phyloP scores from a whole-genome alignment of 176 grass and related monocot species.

The Musa itinerans region DNA sequence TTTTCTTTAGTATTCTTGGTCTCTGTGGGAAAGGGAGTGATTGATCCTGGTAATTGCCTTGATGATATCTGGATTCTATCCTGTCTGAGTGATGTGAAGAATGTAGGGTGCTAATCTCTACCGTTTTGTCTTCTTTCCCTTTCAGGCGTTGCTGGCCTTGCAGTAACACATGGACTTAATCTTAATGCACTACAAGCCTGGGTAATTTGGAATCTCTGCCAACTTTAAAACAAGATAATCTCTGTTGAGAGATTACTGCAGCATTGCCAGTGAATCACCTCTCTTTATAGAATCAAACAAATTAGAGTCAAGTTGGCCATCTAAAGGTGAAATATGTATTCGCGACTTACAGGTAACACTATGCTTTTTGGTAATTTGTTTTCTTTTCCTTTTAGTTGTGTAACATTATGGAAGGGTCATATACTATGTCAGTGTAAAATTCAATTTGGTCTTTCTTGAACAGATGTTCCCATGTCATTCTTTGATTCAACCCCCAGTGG shows the following conservation, averaged over 20 bases:
- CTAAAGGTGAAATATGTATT: slow-evolving; percentile 50
- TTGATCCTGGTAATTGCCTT: slow-evolving; percentile 49
- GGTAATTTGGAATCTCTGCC: slow-evolving; percentile 72
- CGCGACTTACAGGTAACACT: slow-evolving; percentile 46
- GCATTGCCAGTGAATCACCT: slow-evolving; percentile 65
- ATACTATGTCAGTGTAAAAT: no score
- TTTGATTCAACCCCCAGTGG: no score
- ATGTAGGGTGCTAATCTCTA: neutral
- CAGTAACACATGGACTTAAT: slow-evolving; percentile 82
- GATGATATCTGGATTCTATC: neutral
- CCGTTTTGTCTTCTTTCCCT: neutral
- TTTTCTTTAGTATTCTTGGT: slow-evolving; percentile 43
- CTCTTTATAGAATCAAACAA: slow-evolving; percentile 32
- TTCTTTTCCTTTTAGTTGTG: neutral
- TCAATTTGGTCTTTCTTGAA: no score
- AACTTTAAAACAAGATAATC: slow-evolving; percentile 40
- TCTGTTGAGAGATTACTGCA: slow-evolving; percentile 43
- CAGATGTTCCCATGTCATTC: no score
- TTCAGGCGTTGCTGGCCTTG: slow-evolving; percentile 63
- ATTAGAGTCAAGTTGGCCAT: slow-evolving; percentile 21
- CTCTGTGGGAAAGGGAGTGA: slow-evolving; percentile 28
- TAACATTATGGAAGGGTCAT: no score
- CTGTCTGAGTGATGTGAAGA: neutral
- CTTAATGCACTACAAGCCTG: slow-evolving; percentile 66
- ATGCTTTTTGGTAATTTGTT: neutral